Evolutionary conservation across 768 basidiomycete species (phyloP).

Genomic region (Agaricus blazei): DNA sequence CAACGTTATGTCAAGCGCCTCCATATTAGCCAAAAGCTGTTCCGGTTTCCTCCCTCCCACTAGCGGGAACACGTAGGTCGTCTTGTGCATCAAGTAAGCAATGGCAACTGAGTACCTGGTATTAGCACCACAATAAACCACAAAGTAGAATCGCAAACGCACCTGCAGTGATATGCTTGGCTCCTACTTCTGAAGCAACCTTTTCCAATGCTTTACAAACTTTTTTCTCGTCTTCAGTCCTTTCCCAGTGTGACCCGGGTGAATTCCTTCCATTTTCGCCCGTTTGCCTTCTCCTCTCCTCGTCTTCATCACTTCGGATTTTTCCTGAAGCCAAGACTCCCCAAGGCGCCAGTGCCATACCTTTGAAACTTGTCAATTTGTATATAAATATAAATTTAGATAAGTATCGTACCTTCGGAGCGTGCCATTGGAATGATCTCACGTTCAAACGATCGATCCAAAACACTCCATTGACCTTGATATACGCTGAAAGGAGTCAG

Average conservation of each 20-base stretch:
- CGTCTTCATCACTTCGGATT: conserved; percentile 46
- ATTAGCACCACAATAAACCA: no score
- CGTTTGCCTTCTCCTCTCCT: conserved; percentile 17
- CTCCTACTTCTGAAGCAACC: conserved; percentile 45
- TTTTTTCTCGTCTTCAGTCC: conserved; percentile 37
- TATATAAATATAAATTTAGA: no score
- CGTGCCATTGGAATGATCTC: conserved; percentile 46
- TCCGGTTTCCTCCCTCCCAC: conserved; percentile 46
- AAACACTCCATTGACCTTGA: conserved; percentile 41
- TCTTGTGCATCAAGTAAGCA: conserved; percentile 50
- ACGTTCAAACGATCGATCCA: conserved; percentile 44
- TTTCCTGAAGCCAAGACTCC: conserved; percentile 32
- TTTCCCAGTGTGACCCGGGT: conserved; percentile 32
- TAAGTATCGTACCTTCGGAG: conserved; percentile 27
- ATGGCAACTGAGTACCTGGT: conserved; percentile 32
- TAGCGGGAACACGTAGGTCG: conserved; percentile 47
- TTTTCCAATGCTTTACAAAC: conserved; percentile 41
- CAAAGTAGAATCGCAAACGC: conserved; percentile 6
- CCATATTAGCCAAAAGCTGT: conserved; percentile 42
- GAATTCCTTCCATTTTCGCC: conserved; percentile 32
- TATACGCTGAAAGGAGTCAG: conserved; percentile 51
- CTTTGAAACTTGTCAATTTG: conserved; percentile 4
- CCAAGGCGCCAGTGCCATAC: conserved; percentile 28
- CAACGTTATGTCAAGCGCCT: conserved; percentile 41
- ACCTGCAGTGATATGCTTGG: conserved; percentile 40